phyloP scores from a whole-genome alignment of 495 filamentous ascomycete species.

The Hyphodiscus hymeniophilus region DNA sequence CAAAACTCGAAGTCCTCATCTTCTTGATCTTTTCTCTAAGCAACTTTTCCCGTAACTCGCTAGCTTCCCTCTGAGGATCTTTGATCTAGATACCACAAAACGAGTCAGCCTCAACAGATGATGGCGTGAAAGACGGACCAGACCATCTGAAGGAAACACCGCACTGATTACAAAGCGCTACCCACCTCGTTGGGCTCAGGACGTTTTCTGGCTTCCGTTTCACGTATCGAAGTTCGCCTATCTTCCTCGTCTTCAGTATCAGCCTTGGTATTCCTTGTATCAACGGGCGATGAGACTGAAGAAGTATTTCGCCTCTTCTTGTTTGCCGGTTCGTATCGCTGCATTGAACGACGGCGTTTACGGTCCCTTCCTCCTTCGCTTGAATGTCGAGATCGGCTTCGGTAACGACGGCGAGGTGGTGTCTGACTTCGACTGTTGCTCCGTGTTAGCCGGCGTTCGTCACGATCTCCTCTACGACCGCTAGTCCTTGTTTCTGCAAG shows the following conservation, averaged over 20 bases:
- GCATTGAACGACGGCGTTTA: conserved; percentile 43
- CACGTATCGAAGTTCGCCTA: conserved; percentile 28
- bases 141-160: conserved; percentile 2
- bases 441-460: conserved; percentile 24
- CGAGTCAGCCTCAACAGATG: conserved; percentile 17
- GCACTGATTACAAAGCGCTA: conserved; percentile 30
- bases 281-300: conserved; percentile 26
- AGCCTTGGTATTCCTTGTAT: conserved; percentile 32
- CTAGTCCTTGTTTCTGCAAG: neutral
- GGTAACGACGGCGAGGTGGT: conserved; percentile 31
- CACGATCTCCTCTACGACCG: conserved; percentile 17
- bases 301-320: conserved; percentile 29
- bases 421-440: conserved; percentile 26
- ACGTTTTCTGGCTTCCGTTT: conserved; percentile 6
- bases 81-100: conserved; percentile 27
- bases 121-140: neutral
- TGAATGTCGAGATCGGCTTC: conserved; percentile 32
- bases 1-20: conserved; percentile 47
- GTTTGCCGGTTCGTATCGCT: conserved; percentile 42
- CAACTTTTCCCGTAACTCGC: conserved; percentile 55
- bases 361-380: conserved; percentile 29
- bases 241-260: conserved; percentile 51
- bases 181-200: conserved; percentile 36
- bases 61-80: conserved; percentile 38
- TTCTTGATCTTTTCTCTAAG: conserved; percentile 61